phyloP scores from a whole-genome alignment of 1,284 basidiomycete species.

The Lignosus rhinocerotis region DNA sequence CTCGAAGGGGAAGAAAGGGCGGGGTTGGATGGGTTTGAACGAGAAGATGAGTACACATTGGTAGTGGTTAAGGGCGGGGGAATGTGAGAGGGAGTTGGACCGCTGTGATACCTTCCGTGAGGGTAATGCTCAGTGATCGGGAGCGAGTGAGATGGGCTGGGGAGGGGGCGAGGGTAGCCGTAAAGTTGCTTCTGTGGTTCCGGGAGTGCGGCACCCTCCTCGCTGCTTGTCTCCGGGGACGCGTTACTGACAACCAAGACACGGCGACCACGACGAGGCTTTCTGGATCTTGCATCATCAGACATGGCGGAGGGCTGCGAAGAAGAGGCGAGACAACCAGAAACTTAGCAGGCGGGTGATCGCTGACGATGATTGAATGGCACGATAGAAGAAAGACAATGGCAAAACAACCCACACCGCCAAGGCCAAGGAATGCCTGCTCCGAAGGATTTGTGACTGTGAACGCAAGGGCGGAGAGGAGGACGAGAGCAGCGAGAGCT shows the following conservation, averaged over 20 bases:
- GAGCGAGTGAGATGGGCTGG: conserved; percentile 26
- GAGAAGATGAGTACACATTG: conserved; percentile 39
- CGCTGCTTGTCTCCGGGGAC: conserved; percentile 51
- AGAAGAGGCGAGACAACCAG: conserved; percentile 1
- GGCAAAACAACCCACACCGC: not conserved
- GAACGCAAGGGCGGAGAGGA: not conserved
- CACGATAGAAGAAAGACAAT: conserved; percentile 12
- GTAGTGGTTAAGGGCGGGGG: conserved; percentile 42
- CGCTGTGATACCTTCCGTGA: conserved; percentile 15
- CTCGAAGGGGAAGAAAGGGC: conserved; percentile 66
- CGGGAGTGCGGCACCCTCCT: conserved; percentile 35
- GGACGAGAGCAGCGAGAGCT: conserved; percentile 11
- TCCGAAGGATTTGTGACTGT: not conserved
- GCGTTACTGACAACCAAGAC: conserved; percentile 63
- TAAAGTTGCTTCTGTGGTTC: conserved; percentile 20
- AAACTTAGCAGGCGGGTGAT: conserved; percentile 20
- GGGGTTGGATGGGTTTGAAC: conserved; percentile 49
- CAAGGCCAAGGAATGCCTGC: conserved; percentile 15
- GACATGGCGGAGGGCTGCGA: conserved; percentile 35
- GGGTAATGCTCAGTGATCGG: conserved; percentile 6
- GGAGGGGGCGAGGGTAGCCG: conserved; percentile 30
- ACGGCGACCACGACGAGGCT: conserved; percentile 24
- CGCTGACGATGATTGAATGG: conserved; percentile 12
- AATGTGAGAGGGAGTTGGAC: conserved; percentile 30
- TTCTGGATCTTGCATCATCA: conserved; percentile 43